These are phyloP conservation scores for Yamagishiella unicocca DNA, from an alignment of 139 green algal species.

Conservation along the genomic window DNA sequence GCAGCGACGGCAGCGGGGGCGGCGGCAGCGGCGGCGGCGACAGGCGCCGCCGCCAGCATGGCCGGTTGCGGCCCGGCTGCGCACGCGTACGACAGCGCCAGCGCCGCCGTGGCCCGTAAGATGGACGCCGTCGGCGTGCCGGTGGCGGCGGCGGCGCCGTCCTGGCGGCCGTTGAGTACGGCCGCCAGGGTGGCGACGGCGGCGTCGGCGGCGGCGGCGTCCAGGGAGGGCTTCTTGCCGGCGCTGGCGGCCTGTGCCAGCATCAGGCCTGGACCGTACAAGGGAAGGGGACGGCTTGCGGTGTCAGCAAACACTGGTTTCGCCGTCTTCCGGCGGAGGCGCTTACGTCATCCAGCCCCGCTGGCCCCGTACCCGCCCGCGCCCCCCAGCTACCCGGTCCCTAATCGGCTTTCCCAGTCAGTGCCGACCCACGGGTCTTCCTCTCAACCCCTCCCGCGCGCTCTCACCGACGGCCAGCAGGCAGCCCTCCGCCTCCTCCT, in stretches of 20 bases:
- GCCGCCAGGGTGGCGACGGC: not conserved
- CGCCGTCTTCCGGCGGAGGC: no score
- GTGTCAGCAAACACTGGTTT: no score
- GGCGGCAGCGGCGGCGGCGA: not conserved
- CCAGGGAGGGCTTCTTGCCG: not conserved
- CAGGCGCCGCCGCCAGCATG: not conserved
- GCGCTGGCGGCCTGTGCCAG: not conserved
- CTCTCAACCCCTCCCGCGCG: no score
- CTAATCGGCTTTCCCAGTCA: no score
- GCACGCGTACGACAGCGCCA: slow-evolving; percentile 29
- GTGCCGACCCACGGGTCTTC: no score
- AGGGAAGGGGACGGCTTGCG: no score
- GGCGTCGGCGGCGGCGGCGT: not conserved
- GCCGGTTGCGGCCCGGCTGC: not conserved
- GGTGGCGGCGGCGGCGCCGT: slow-evolving; percentile 58
- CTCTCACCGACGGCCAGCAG: slow-evolving; percentile 54
- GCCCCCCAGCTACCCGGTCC: no score
- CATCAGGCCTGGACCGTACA: not conserved
- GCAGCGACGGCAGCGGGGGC: not conserved
- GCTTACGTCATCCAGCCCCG: no score
- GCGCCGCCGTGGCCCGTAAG: slow-evolving; percentile 7
- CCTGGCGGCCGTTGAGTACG: slow-evolving; percentile 42
- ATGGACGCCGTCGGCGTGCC: slow-evolving; percentile 40
- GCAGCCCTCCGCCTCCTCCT: slow-evolving; percentile 65
- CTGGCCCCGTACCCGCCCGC: no score